A percentile compares a stretch with the other conserved stretches of the same genome.
Evolutionary conservation across 495 filamentous ascomycete species (phyloP).

Genomic region (Rhizodiscina lignyota): DNA sequence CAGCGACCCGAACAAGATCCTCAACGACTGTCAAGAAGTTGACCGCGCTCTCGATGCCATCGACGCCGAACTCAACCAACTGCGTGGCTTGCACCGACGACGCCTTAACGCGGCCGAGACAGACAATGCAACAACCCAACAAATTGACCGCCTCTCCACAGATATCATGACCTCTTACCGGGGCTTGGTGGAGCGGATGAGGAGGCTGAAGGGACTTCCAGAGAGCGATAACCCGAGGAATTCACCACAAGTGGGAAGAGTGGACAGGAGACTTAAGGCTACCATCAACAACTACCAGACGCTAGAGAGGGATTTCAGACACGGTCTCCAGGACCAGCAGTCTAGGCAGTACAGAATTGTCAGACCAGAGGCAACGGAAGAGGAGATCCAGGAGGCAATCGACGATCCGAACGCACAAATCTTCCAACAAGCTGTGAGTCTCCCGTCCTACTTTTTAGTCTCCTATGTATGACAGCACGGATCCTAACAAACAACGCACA

Average conservation of each 20-base stretch:
- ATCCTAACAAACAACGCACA: constrained; percentile 7
- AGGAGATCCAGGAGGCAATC: constrained; percentile 61
- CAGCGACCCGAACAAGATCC: constrained; percentile 44
- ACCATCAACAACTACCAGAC: constrained; percentile 68
- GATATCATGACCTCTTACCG: constrained; percentile 72
- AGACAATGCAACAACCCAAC: constrained; percentile 25
- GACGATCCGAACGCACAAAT: constrained; percentile 53
- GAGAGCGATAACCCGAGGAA: constrained; percentile 54
- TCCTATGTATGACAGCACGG: too few species aligned
- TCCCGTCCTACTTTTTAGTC: background rate
- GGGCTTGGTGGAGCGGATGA: constrained; percentile 54
- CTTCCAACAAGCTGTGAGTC: constrained; percentile 65
- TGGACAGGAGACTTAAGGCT: constrained; percentile 60
- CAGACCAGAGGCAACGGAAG: constrained; percentile 64
- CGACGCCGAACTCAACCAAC: constrained; percentile 42
- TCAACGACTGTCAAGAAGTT: constrained; percentile 70
- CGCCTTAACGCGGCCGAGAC: constrained; percentile 43
- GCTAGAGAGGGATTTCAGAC: constrained; percentile 58
- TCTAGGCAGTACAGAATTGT: constrained; percentile 83
- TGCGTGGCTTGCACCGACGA: constrained; percentile 39
- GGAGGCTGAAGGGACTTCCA: constrained; percentile 61
- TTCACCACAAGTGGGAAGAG: constrained; percentile 56
- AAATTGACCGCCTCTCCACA: constrained; percentile 41
- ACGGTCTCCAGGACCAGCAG: constrained; percentile 63
- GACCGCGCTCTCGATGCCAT: constrained; percentile 60